Percentiles rank a stretch among this genome's conserved stretches.
Conservation (phyloP, 208 protist genomes). For the Leishmania braziliensis region DNA sequence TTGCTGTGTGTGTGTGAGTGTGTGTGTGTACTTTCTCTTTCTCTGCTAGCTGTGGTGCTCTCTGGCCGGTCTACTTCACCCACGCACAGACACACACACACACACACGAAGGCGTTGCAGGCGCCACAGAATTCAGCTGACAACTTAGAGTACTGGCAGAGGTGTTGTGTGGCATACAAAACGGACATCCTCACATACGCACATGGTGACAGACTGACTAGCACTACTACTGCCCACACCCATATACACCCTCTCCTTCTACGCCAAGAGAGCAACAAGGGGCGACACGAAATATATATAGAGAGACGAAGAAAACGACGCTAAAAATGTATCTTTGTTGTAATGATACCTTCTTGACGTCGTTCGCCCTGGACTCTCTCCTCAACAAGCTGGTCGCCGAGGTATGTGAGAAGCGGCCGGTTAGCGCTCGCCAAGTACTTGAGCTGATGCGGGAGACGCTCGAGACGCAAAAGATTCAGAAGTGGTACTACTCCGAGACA, state of each 20-base stretch:
- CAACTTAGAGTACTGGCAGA: background rate
- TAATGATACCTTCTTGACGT: constrained; percentile 33
- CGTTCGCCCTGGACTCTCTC: constrained; percentile 30
- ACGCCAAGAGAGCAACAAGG: background rate
- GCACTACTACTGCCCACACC: no score
- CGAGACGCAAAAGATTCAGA: constrained; percentile 28
- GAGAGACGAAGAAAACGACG: background rate
- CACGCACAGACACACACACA: background rate
- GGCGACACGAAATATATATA: background rate
- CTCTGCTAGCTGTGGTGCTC: background rate
- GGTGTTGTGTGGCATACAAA: background rate
- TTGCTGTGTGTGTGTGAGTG: background rate
- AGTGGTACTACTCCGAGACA: constrained; percentile 34
- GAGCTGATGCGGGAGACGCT: constrained; percentile 29
- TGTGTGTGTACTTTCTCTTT: background rate
- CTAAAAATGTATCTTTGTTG: constrained; percentile 26
- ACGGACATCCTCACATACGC: background rate
- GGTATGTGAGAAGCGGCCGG: constrained; percentile 30
- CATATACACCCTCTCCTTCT: background rate
- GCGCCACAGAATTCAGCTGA: background rate
- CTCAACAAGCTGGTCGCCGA: constrained; percentile 32
- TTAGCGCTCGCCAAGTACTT: constrained; percentile 30
- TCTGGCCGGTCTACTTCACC: background rate
- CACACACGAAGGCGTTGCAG: background rate
- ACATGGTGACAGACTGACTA: background rate